These are phyloP conservation scores for Colletotrichum gigasporum DNA, from an alignment of 2,329 filamentous ascomycete species.

Conservation along the genomic window DNA sequence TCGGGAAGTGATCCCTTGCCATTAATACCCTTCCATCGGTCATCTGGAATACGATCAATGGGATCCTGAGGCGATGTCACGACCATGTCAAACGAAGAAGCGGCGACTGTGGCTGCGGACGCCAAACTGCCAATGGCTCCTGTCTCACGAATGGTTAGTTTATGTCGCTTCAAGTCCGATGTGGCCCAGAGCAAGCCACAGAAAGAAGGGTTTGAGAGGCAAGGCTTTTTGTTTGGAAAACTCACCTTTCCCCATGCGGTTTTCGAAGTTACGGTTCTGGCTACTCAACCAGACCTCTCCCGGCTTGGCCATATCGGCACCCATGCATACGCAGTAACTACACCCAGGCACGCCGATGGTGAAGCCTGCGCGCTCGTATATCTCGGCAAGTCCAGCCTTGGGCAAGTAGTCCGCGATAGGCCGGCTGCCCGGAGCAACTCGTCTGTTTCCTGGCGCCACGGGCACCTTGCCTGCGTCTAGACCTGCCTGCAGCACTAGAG, in stretches of 20 bases:
- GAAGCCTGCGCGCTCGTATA: conserved; percentile 53
- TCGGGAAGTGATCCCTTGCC: conserved; percentile 32
- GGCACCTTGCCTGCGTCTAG: conserved; percentile 43
- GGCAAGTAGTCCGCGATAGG: conserved; percentile 49
- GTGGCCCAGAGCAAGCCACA: too few relatives aligned
- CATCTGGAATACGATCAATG: conserved; percentile 38
- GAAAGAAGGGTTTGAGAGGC: too few relatives aligned
- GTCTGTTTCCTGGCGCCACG: conserved; percentile 43
- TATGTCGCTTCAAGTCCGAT: too few relatives aligned
- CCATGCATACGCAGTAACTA: conserved; percentile 55
- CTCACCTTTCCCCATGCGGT: conserved; percentile 53
- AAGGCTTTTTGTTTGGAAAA: too few relatives aligned
- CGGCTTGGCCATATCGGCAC: conserved; percentile 48
- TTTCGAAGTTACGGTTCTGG: conserved; percentile 57
- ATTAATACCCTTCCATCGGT: conserved; percentile 33
- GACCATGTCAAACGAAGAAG: conserved; percentile 55
- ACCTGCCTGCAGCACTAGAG: conserved; percentile 49
- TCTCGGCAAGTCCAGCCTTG: conserved; percentile 43
- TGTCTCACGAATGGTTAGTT: conserved; percentile 30
- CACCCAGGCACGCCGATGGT: conserved; percentile 52
- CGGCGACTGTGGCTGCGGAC: conserved; percentile 56
- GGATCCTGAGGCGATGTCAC: conserved; percentile 47
- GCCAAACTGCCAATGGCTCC: conserved; percentile 49
- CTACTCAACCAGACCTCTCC: conserved; percentile 55
- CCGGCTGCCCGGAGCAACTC: conserved; percentile 51